These are phyloP conservation scores for Homolaphlyctis polyrhiza DNA, from an alignment of 371 early-diverging fungal species.

Conservation along the genomic window DNA sequence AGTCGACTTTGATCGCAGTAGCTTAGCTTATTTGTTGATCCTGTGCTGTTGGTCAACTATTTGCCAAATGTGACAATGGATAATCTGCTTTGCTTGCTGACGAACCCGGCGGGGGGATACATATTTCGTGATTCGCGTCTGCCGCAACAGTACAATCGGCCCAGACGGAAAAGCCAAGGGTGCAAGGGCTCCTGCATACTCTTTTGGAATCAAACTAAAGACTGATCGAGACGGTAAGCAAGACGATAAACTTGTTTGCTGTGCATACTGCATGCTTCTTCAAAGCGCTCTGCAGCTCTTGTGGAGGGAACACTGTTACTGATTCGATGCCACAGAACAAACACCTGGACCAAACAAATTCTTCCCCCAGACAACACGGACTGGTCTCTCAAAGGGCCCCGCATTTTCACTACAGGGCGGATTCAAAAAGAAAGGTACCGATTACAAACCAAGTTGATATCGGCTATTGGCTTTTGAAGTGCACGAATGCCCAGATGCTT, in stretches of 20 bases:
- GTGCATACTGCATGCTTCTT: too few relatives aligned
- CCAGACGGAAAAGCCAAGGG: conserved; percentile 29
- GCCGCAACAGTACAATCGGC: conserved; percentile 36
- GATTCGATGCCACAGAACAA: too few relatives aligned
- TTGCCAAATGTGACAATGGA: too few relatives aligned
- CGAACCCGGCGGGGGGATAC: too few relatives aligned
- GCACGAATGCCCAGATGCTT: too few relatives aligned
- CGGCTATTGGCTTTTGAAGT: neutral
- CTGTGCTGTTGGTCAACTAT: too few relatives aligned
- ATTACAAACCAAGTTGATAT: neutral
- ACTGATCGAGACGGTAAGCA: neutral
- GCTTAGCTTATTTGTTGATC: neutral
- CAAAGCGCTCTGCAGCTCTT: too few relatives aligned
- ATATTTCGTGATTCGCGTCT: too few relatives aligned
- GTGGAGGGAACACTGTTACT: too few relatives aligned
- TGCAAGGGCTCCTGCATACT: conserved; percentile 43
- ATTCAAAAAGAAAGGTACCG: conserved; percentile 30
- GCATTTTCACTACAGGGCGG: conserved; percentile 42
- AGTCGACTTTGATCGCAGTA: conserved; percentile 2
- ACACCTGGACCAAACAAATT: conserved; percentile 45
- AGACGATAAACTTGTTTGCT: too few relatives aligned
- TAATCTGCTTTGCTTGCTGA: too few relatives aligned
- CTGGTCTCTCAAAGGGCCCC: conserved; percentile 40
- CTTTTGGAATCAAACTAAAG: conserved; percentile 40
- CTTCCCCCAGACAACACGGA: conserved; percentile 43